Base-by-base conservation (phyloP, 1,139 yeast species). In the Taiozyma sp. region DNA sequence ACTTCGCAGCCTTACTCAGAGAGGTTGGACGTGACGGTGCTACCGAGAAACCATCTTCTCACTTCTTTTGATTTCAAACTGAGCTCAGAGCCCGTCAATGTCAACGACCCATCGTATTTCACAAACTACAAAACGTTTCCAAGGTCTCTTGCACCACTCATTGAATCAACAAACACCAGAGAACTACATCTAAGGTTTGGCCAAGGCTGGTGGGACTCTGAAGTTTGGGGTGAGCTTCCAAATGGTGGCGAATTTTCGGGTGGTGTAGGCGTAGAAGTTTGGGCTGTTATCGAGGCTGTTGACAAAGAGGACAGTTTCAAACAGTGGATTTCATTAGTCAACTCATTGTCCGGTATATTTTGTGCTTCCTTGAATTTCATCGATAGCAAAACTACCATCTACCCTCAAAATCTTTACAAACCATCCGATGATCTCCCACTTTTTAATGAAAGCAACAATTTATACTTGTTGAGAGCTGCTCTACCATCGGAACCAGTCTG, bases 201-300 rank as follows among this genome's bases (percentile, higher is more conserved):
- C 1, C 96, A 90, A 65, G 99, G 99, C 1, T 87, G 93, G 85
- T 93, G 97, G 96, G 97, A 93, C 63, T 74, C 92, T 0, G 89
- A 87, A 54, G 72, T 79, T 8, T 93, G 97, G 96, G 99, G 99
- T 0, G 72, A 76, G 46, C 75, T 89, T 48, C 97, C 97, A 0
- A 71, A 73, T 47, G 71, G 81, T 59, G 99, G 99, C 0, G 64
- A 69, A 13, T 73, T 70, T 51, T 78, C 92, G 49, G 99, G 99
- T 24, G 99, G 99, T 2, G 87, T 95, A 4, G 99, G 99, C 36
- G 97, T 93, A 12, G 99, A 95, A 67, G 65, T 93, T 12, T 89
- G 96, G 89, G 95, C 97, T 0, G 76, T 83, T 46, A 78, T 93
- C 27, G 95, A 87, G 62, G 93, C 95, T 0, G 70, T 69, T 1